phyloP scores from a whole-genome alignment of 2,329 filamentous ascomycete species.

The Aspergillus sp. region DNA sequence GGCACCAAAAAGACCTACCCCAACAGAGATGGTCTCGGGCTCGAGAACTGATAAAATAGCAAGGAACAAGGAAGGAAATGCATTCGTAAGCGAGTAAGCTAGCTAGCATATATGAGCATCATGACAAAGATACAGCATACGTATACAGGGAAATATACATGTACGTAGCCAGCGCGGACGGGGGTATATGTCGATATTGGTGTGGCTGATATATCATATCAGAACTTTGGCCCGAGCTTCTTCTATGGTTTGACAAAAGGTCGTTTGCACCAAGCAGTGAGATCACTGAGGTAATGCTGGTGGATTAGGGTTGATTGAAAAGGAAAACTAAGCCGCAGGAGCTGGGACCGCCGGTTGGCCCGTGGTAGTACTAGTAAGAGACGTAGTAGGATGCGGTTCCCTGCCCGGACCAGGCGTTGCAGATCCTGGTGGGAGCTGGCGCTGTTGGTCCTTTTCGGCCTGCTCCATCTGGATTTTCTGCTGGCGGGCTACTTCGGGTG shows the following conservation, averaged over 20 bases:
- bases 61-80: neutral
- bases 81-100: neutral
- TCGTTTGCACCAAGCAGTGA: neutral
- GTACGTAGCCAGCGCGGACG: neutral
- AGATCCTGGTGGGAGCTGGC: slow-evolving; percentile 42
- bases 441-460: slow-evolving; percentile 38
- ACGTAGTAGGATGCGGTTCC: slow-evolving; percentile 20
- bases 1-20: too few species aligned
- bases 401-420: slow-evolving; percentile 40
- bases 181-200: slow-evolving; percentile 13
- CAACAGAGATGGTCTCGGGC: too few species aligned
- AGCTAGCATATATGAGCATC: neutral
- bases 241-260: neutral
- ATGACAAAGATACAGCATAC: slow-evolving; percentile 3
- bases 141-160: slow-evolving; percentile 8
- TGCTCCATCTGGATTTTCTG: slow-evolving; percentile 46
- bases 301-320: neutral
- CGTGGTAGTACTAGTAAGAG: slow-evolving; percentile 2
- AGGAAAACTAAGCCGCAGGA: slow-evolving; percentile 29
- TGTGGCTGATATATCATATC: slow-evolving; percentile 1
- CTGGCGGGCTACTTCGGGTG: slow-evolving; percentile 45
- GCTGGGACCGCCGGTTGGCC: slow-evolving; percentile 24
- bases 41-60: too few species aligned
- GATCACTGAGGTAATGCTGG: neutral
- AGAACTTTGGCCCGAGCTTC: neutral